Conservation (phyloP, 768 basidiomycete genomes). For the Strobilomyces echinocephalus region DNA sequence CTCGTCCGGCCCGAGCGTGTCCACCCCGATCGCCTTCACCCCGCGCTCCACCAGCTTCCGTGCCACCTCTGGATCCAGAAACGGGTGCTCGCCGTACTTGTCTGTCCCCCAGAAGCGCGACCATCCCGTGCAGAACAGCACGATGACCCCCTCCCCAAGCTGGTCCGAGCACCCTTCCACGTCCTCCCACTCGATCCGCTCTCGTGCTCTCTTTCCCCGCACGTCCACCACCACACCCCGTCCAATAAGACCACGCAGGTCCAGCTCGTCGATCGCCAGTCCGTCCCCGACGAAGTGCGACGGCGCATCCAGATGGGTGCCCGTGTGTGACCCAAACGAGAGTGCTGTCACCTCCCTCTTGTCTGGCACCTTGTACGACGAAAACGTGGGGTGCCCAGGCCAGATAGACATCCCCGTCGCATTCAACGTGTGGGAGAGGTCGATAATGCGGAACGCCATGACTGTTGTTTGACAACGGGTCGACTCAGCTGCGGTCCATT, state of each 20-base stretch:
- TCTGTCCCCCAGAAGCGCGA: constrained; percentile 45
- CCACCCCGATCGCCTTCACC: constrained; percentile 53
- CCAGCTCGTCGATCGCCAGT: constrained; percentile 49
- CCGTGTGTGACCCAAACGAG: constrained; percentile 62
- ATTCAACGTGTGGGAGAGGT: constrained; percentile 22
- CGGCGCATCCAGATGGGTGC: constrained; percentile 76
- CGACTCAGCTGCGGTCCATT: neutral
- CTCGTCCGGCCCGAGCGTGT: constrained; percentile 64
- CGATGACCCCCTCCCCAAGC: constrained; percentile 38
- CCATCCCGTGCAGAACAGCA: constrained; percentile 67
- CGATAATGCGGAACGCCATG: constrained; percentile 17
- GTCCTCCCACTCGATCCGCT: constrained; percentile 54
- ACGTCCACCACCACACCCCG: constrained; percentile 54
- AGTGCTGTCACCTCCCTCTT: constrained; percentile 31
- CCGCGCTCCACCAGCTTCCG: constrained; percentile 45
- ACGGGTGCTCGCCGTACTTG: constrained; percentile 56
- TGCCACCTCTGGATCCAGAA: constrained; percentile 49
- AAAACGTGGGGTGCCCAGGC: constrained; percentile 21
- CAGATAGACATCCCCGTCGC: constrained; percentile 21
- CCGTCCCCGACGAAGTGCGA: constrained; percentile 60
- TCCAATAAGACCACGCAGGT: constrained; percentile 47
- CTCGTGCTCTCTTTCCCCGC: constrained; percentile 37
- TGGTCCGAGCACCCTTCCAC: constrained; percentile 33
- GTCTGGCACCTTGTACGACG: constrained; percentile 3
- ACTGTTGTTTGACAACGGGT: neutral